Conservation (phyloP, 441 rosid genomes). For the Raphanus hybrid region DNA sequence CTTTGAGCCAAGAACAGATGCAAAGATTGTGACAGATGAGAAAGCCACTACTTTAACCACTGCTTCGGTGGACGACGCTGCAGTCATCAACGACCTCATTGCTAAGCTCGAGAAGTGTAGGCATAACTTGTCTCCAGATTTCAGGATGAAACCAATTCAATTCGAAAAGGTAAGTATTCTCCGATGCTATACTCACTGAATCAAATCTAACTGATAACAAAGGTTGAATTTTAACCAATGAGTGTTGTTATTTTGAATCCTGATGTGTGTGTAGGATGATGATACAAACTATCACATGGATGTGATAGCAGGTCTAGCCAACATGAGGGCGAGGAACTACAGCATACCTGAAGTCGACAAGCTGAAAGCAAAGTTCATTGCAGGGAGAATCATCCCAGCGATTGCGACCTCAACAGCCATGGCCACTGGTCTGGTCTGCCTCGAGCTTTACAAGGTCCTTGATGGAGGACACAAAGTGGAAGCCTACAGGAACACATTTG, state of each 20-base stretch:
- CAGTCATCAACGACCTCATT: slow-evolving; percentile 68
- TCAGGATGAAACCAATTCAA: slow-evolving; percentile 87
- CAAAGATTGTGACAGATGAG: slow-evolving; percentile 86
- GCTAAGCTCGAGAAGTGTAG: slow-evolving; percentile 65
- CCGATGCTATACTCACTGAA: background rate
- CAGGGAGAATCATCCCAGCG: slow-evolving; percentile 96
- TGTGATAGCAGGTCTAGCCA: slow-evolving; percentile 89
- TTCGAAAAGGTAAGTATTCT: slow-evolving; percentile 76
- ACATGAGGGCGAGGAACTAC: slow-evolving; percentile 97
- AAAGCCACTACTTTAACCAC: slow-evolving; percentile 71
- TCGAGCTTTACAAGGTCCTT: slow-evolving; percentile 91
- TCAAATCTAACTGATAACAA: background rate
- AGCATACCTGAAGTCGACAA: slow-evolving; percentile 92
- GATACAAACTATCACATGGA: slow-evolving; percentile 97
- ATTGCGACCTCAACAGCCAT: slow-evolving; percentile 95
- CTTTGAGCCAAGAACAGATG: slow-evolving; percentile 81
- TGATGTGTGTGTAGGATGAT: slow-evolving; percentile 67
- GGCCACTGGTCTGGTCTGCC: slow-evolving; percentile 96
- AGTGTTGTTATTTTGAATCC: slow-evolving; percentile 10
- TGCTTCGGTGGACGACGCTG: slow-evolving; percentile 76
- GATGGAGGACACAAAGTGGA: slow-evolving; percentile 77
- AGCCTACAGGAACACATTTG: slow-evolving; percentile 92
- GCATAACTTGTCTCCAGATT: slow-evolving; percentile 56
- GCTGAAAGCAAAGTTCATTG: slow-evolving; percentile 94
- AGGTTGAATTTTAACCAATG: background rate